These are phyloP conservation scores for Epichloe uncinata DNA, from an alignment of 2,329 filamentous ascomycete genomes.

Conservation along the genomic window DNA sequence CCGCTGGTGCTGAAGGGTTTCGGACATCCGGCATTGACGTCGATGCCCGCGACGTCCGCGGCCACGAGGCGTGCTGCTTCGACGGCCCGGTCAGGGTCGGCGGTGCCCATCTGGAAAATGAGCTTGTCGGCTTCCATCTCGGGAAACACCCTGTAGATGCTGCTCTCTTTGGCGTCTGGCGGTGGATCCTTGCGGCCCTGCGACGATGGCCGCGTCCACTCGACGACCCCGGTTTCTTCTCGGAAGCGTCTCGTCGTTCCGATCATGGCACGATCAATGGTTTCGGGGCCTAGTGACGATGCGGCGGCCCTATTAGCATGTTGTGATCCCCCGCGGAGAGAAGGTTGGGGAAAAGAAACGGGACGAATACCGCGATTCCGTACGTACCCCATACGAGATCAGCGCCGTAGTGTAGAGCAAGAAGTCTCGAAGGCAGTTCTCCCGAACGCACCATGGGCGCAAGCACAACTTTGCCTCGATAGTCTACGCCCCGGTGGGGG, in stretches of 20 bases:
- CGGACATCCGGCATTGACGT: conserved; percentile 95
- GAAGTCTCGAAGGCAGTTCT: conserved; percentile 77
- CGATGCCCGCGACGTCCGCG: conserved; percentile 79
- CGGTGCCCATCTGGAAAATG: conserved; percentile 87
- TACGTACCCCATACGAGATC: conserved; percentile 90
- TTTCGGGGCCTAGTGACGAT: conserved; percentile 61
- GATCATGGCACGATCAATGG: conserved; percentile 83
- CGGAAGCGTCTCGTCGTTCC: conserved; percentile 72
- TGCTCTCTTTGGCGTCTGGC: conserved; percentile 42
- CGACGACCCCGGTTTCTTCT: conserved; percentile 61
- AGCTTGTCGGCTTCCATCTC: conserved; percentile 59
- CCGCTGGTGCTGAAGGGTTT: conserved; percentile 90
- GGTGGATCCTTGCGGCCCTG: conserved; percentile 49
- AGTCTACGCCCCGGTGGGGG: conserved; percentile 79
- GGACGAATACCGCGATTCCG: conserved; percentile 9
- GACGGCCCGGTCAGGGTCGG: conserved; percentile 70
- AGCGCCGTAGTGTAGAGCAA: conserved; percentile 87
- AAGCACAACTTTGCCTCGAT: conserved; percentile 84
- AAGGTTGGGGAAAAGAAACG: neutral
- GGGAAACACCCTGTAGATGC: conserved; percentile 79
- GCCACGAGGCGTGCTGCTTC: conserved; percentile 75
- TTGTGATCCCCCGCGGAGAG: neutral
- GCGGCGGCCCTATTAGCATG: neutral
- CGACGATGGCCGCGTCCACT: conserved; percentile 68
- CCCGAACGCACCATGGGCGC: conserved; percentile 98